phyloP scores from a whole-genome alignment of 2,329 filamentous ascomycete species.

The Ophiostoma pallidulum region DNA sequence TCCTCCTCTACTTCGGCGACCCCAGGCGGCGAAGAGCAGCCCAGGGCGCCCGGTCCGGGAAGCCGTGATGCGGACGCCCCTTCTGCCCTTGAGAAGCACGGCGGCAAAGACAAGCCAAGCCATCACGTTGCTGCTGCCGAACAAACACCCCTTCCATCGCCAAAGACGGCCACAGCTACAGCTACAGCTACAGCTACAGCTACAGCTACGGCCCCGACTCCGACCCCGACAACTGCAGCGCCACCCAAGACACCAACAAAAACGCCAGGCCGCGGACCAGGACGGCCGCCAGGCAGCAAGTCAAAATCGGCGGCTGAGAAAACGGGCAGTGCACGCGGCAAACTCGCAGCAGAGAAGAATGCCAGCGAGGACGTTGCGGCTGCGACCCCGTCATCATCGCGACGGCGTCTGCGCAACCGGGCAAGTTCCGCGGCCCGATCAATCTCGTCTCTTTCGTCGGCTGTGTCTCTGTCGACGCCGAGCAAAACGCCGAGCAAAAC shows the following conservation, averaged over 20 bases:
- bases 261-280: not conserved
- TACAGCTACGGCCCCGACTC: too few species aligned
- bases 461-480: conserved; percentile 23
- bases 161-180: not conserved
- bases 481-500: conserved; percentile 16
- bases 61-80: too few species aligned
- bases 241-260: conserved; percentile 10
- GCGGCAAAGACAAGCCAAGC: not conserved
- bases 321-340: conserved; percentile 15
- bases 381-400: not conserved
- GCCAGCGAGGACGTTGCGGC: not conserved
- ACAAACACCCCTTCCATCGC: not conserved
- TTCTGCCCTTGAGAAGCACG: too few species aligned
- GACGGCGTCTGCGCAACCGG: conserved; percentile 12
- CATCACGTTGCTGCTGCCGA: not conserved
- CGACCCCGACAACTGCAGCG: too few species aligned
- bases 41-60: too few species aligned
- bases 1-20: too few species aligned
- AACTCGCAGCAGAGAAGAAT: too few species aligned
- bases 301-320: conserved; percentile 3
- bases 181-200: not conserved
- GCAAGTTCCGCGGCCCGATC: conserved; percentile 18
- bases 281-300: conserved; percentile 8
- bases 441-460: conserved; percentile 27
- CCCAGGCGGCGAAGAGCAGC: too few species aligned